A percentile compares a stretch with the other conserved stretches of the same genome.
These are phyloP conservation scores for Debaryomyces subglobosus DNA, from an alignment of 1,139 yeast species.

Conservation along the genomic window DNA sequence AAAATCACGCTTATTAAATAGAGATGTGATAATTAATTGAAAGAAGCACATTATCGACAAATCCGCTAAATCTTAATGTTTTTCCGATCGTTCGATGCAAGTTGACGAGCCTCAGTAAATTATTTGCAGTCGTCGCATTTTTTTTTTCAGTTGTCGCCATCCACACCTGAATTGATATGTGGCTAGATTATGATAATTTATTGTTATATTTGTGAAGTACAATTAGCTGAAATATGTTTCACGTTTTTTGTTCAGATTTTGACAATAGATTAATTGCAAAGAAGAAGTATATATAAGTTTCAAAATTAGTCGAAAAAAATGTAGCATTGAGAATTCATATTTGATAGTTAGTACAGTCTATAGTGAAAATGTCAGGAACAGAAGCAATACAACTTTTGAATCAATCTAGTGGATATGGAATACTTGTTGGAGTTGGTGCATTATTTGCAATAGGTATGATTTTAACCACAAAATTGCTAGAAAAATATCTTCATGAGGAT, in stretches of 20 bases:
- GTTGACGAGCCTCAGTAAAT: neutral
- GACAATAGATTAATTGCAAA: too few relatives aligned
- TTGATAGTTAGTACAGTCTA: too few relatives aligned
- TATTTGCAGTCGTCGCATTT: neutral
- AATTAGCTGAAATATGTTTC: neutral
- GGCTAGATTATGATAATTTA: neutral
- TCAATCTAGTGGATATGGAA: slow-evolving; percentile 33
- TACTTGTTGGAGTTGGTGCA: slow-evolving; percentile 34
- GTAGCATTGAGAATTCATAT: too few relatives aligned
- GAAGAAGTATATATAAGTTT: too few relatives aligned
- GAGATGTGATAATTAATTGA: too few relatives aligned
- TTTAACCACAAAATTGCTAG: slow-evolving; percentile 26
- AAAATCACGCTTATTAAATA: too few relatives aligned
- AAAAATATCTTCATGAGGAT: slow-evolving; percentile 30
- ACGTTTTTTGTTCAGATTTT: neutral
- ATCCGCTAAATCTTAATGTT: too few relatives aligned
- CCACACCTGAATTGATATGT: neutral
- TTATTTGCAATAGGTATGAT: slow-evolving; percentile 34
- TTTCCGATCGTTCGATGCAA: too few relatives aligned
- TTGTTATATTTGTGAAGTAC: neutral
- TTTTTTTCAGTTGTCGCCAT: neutral
- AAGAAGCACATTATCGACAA: too few relatives aligned
- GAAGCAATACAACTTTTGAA: slow-evolving; percentile 19
- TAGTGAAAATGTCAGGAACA: neutral
- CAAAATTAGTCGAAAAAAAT: too few relatives aligned